Evolutionary conservation across 306 rosid species (phyloP), one percentile per base, ranked within the genome.

Genomic region (Vigna nakashimae): DNA sequence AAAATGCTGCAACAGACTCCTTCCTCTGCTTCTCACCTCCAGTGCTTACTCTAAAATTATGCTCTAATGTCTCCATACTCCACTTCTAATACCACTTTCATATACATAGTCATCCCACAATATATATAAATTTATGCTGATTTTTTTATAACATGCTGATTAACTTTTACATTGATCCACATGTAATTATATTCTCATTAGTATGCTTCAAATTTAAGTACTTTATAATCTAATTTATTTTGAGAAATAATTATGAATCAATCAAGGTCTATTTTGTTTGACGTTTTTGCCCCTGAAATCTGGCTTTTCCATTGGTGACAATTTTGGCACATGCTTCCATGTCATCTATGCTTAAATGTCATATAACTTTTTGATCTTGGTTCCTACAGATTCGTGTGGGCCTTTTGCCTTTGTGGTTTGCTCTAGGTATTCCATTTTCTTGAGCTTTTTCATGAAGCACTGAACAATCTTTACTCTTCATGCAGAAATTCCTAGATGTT

Each of bases 381-480:
- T 77, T 65, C 59, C 80, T 64, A 71, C 93, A 92, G 98, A 77
- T 92, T 80, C 91, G 78, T 76, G 57, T 84, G 73, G 82, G 88
- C 73, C 92, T 92, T 82, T 92, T 90, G 84, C 96, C 98, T 32
- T 73, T 92, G 85, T 85, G 91, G 91, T 90, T 86, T 89, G 91
- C 89, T 82, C 89, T 92, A 84, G 94, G 98, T 90, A 89, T 53
- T 59, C 65, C 43, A 65, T 48, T 77, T 74, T 80, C 85, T 52
- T 63, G 67, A 57, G 67, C 69, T 75, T 77, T 76, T 75, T 45
- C 17, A 59, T 32, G 60, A 38, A 72, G 83, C 85, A 69, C 38
- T 48, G 65, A 58, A 71, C 76, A 67, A 79, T 83, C 18, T 72
- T 69, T 72, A 58, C 50, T 78, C 30, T 89, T 84, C 76, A 75